Evolutionary conservation across 2,329 filamentous ascomycete genomes (phyloP).

Genomic region (Cercospora janseana): DNA sequence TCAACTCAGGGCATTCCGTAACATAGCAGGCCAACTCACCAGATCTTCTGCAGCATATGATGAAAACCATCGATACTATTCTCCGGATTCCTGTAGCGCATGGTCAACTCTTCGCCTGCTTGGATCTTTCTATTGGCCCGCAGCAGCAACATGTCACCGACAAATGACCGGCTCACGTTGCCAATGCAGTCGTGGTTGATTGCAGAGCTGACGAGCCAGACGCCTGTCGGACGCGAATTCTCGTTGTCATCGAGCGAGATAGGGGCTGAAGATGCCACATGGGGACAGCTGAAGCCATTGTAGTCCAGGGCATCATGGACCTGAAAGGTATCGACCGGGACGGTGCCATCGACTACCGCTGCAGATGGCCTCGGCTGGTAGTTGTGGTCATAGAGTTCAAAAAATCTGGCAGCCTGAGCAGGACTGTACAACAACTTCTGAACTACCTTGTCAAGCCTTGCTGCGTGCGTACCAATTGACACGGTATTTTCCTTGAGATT

Average conservation of each 20-base stretch:
- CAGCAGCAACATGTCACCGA: slow-evolving; percentile 56
- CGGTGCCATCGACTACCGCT: slow-evolving; percentile 14
- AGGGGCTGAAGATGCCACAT: neutral
- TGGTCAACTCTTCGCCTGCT: slow-evolving; percentile 47
- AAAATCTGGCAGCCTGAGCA: slow-evolving; percentile 12
- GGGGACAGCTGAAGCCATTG: slow-evolving; percentile 23
- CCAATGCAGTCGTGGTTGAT: slow-evolving; percentile 55
- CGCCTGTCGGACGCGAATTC: slow-evolving; percentile 33
- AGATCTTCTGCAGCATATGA: slow-evolving; percentile 37
- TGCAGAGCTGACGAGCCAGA: slow-evolving; percentile 52
- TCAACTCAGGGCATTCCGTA: neutral
- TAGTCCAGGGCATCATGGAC: slow-evolving; percentile 18
- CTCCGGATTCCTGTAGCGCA: slow-evolving; percentile 21
- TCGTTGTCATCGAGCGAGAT: neutral
- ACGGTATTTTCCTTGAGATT: slow-evolving; percentile 18
- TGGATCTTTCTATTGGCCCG: slow-evolving; percentile 48
- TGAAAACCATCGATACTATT: slow-evolving; percentile 32
- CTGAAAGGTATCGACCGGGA: slow-evolving; percentile 24
- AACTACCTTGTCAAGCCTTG: slow-evolving; percentile 19
- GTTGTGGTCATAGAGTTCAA: slow-evolving; percentile 23
- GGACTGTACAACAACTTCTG: slow-evolving; percentile 26
- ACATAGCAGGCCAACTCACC: slow-evolving; percentile 27
- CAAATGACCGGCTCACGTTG: slow-evolving; percentile 51
- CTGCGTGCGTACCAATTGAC: slow-evolving; percentile 19
- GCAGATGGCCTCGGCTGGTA: slow-evolving; percentile 15